phyloP scores from a whole-genome alignment of 192 early-diverging fungal genomes.

The Entomortierella beljakovae region DNA sequence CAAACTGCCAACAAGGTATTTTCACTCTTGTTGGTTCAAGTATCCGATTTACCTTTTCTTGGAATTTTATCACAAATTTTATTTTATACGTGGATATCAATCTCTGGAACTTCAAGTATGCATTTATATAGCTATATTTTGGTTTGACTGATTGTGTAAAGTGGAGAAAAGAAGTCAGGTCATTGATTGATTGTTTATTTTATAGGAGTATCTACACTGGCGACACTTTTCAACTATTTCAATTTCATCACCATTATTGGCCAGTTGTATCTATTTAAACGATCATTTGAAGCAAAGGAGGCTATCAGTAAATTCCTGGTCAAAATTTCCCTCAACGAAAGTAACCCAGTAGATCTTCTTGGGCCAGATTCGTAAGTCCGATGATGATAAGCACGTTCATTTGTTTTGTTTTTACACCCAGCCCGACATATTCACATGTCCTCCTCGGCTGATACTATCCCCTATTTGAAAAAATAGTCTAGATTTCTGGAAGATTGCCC shows the following conservation, averaged over 20 bases:
- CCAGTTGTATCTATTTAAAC: constrained; percentile 27
- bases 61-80: constrained; percentile 9
- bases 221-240: constrained; percentile 30
- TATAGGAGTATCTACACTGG: constrained; percentile 21
- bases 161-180: background rate
- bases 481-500: constrained; percentile 33
- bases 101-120: constrained; percentile 41
- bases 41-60: constrained; percentile 33
- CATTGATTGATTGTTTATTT: background rate
- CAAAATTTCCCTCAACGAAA: constrained; percentile 34
- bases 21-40: constrained; percentile 19
- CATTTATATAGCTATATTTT: background rate
- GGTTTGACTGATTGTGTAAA: background rate
- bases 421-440: background rate
- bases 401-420: too few species aligned
- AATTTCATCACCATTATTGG: constrained; percentile 33
- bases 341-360: constrained; percentile 15
- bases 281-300: constrained; percentile 20
- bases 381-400: background rate
- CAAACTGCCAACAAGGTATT: constrained; percentile 26
- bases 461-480: constrained; percentile 8
- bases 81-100: constrained; percentile 26
- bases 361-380: constrained; percentile 31
- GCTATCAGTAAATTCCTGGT: constrained; percentile 15
- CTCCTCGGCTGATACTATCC: background rate